Base-by-base conservation (phyloP, 116 monocot genomes). In the Zostera marina region DNA sequence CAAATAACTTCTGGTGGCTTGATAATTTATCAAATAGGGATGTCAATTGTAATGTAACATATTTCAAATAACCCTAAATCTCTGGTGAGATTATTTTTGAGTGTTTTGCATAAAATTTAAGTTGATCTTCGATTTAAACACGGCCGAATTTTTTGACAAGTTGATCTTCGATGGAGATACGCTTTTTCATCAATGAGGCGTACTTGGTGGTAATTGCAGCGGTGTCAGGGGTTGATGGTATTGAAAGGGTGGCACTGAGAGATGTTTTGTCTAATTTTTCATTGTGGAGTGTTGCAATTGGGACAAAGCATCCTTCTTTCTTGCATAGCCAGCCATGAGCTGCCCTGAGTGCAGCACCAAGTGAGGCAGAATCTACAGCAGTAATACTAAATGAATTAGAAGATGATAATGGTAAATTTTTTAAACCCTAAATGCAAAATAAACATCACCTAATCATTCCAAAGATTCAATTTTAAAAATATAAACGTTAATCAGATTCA, bases 321-420 rank as follows among this genome's bases (percentile, higher is more conserved):
- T 88, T 70, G 75, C 94, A 94, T 10, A 88, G 24, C 94, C 94
- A 94, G 40, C 94, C 94, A 67, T 94, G 94, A 19, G 94, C 94
- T n/a, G 94, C 94, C 64, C 94, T 72, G 40, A 88, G 15, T 23
- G 94, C 94, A 39, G 94, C 94, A 42, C 94, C 94, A 64, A 88
- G 56, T 8, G 94, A 94, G 49, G 94, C 94, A 49, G 94, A 94
- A 73, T 94, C 94, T 94, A 74, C 11, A 41, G 5, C 39, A 56
- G 40, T 56, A 13, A 56, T 5, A 26, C 10, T 3, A 55, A 8
- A 1, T 12, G 9, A 15, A n/a, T 38, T 14, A n/a, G 38, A 2
- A 10, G 19, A 24, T 23, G 25, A 10, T 54, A 23, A 11, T 53
- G 20, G 12, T 8, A 1, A 52, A 19, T 8, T 52, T 52, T 54